Conservation (phyloP, 148 eudicot species). For the Simmondsia chinensis region DNA sequence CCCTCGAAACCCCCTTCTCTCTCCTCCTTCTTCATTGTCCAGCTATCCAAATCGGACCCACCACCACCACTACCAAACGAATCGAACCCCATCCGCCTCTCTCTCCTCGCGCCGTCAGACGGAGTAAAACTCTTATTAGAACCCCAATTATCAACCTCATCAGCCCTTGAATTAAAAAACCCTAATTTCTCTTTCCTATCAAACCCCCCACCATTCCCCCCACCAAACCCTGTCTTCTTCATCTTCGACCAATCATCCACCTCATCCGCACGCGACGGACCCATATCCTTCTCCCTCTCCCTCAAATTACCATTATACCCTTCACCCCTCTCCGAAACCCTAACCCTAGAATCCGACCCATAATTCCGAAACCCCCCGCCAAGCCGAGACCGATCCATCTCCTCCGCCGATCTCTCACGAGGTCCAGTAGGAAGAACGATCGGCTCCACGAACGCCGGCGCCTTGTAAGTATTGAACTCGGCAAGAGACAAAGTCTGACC, state of each 20-base stretch:
- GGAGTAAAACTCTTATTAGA: conserved; percentile 53
- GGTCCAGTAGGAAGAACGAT: conserved; percentile 75
- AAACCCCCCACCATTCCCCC: conserved; percentile 25
- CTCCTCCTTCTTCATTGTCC: conserved; percentile 18
- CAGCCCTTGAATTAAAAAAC: conserved; percentile 64
- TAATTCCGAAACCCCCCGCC: conserved; percentile 61
- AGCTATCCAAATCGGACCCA: conserved; percentile 18
- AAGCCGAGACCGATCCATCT: conserved; percentile 44
- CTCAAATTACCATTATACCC: conserved; percentile 18
- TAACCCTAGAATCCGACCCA: conserved; percentile 24
- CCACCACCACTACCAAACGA: conserved; percentile 22
- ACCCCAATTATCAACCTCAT: conserved; percentile 80
- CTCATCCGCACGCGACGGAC: conserved; percentile 80
- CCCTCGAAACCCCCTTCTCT: conserved; percentile 1
- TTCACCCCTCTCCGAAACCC: conserved; percentile 37
- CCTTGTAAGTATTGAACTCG: conserved; percentile 32
- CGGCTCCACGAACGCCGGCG: conserved; percentile 23
- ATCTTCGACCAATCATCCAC: conserved; percentile 75
- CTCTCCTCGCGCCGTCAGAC: conserved; percentile 37
- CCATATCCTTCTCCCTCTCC: conserved; percentile 21
- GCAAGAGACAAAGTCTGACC: conserved; percentile 39
- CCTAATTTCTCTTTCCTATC: conserved; percentile 69
- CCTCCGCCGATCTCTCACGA: conserved; percentile 74
- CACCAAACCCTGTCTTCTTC: conserved; percentile 30
- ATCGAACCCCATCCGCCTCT: conserved; percentile 65